These are phyloP conservation scores for Lichtheimia corymbifera DNA, from an alignment of 371 early-diverging fungal genomes.

Conservation along the genomic window DNA sequence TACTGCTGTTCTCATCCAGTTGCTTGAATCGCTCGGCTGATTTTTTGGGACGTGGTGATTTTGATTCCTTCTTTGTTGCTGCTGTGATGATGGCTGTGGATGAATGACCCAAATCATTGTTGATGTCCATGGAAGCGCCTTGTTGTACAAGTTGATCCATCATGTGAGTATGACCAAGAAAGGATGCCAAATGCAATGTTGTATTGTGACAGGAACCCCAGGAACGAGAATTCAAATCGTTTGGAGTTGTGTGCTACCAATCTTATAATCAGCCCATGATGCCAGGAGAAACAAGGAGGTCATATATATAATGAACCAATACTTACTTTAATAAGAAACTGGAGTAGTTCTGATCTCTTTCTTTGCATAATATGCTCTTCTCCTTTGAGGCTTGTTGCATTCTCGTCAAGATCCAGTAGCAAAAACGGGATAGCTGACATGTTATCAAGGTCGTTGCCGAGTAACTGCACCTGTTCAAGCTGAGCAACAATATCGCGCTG, in stretches of 20 bases:
- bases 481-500: constrained; percentile 11
- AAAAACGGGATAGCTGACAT: constrained; percentile 16
- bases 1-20: constrained; percentile 7
- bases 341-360: constrained; percentile 11
- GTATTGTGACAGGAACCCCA: constrained; percentile 23
- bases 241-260: constrained; percentile 3
- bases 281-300: too few species aligned
- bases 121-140: constrained; percentile 12
- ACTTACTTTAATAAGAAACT: constrained; percentile 30
- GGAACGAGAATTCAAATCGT: constrained; percentile 7
- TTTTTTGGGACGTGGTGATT: background rate
- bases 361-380: too few species aligned
- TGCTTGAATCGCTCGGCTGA: background rate
- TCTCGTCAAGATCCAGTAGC: constrained; percentile 15
- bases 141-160: constrained; percentile 5
- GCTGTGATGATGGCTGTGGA: constrained; percentile 7
- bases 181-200: constrained; percentile 17
- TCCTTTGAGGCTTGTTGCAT: too few species aligned
- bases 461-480: constrained; percentile 15
- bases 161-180: constrained; percentile 15
- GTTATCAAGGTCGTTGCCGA: constrained; percentile 7
- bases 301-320: background rate
- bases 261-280: too few species aligned
- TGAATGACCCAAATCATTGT: constrained; percentile 14
- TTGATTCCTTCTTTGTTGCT: constrained; percentile 1